A percentile compares a stretch with the other conserved stretches of the same genome.
phyloP scores from a whole-genome alignment of 495 filamentous ascomycete species.

The Hypoxylon intermedium region DNA sequence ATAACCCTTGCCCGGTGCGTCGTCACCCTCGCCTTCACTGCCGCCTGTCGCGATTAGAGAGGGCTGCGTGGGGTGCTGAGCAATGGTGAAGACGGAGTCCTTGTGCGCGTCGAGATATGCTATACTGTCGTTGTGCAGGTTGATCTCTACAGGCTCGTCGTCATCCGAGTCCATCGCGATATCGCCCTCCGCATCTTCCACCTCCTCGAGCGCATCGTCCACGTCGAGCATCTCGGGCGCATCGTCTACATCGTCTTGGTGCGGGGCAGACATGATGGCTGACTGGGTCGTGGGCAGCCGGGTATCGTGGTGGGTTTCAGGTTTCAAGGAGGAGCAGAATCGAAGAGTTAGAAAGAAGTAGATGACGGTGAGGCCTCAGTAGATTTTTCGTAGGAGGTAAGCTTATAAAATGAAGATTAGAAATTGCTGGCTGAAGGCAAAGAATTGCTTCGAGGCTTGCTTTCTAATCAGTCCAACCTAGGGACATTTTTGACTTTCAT shows the following conservation, averaged over 20 bases:
- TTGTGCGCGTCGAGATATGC: constrained; percentile 90
- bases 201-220: constrained; percentile 74
- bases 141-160: constrained; percentile 73
- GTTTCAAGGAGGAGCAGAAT: not conserved
- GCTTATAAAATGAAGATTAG: constrained; percentile 3
- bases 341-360: not conserved
- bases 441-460: constrained; percentile 26
- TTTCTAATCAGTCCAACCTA: constrained; percentile 37
- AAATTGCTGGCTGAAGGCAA: not conserved
- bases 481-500: constrained; percentile 30
- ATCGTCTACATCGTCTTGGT: constrained; percentile 55
- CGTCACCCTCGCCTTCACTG: constrained; percentile 77
- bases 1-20: constrained; percentile 69
- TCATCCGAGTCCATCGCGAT: constrained; percentile 74
- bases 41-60: constrained; percentile 86
- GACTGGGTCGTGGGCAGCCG: not conserved
- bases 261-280: constrained; percentile 47
- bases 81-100: constrained; percentile 91
- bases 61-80: constrained; percentile 82
- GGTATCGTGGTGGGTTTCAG: constrained; percentile 5
- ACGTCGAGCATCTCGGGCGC: constrained; percentile 69
- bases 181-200: constrained; percentile 69
- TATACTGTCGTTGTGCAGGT: constrained; percentile 84
- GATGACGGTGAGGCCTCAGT: not conserved
- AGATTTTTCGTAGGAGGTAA: not conserved